Conservation (phyloP, 1,139 yeast genomes). For the Sugiyamaella novakii region DNA sequence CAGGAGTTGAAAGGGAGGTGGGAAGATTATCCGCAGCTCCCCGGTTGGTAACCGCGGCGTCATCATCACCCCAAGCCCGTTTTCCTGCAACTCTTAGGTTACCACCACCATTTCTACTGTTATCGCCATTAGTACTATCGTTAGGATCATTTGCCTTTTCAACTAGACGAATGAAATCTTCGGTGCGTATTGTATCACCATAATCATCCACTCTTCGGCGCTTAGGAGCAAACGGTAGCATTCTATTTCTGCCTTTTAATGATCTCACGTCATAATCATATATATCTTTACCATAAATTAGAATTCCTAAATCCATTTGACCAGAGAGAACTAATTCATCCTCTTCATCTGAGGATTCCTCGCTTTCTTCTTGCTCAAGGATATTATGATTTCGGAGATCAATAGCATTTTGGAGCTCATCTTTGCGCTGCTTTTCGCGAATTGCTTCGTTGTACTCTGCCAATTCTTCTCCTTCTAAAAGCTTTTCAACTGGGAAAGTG, state of each 20-base stretch:
- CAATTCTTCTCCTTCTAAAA: slow-evolving; percentile 44
- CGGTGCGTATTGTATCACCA: slow-evolving; percentile 68
- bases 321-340: slow-evolving; percentile 35
- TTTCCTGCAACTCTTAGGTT: slow-evolving; percentile 44
- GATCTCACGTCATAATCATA: slow-evolving; percentile 66
- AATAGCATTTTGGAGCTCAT: slow-evolving; percentile 55
- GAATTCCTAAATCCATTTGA: slow-evolving; percentile 39
- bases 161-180: slow-evolving; percentile 54
- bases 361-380: slow-evolving; percentile 50
- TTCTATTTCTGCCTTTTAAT: slow-evolving; percentile 63
- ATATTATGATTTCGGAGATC: slow-evolving; percentile 59
- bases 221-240: slow-evolving; percentile 71
- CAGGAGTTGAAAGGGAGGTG: slow-evolving; percentile 50
- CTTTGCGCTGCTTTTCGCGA: slow-evolving; percentile 47
- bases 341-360: slow-evolving; percentile 39
- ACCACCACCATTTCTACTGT: slow-evolving; percentile 24
- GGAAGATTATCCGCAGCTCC: slow-evolving; percentile 40
- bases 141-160: slow-evolving; percentile 26
- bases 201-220: slow-evolving; percentile 77
- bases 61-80: slow-evolving; percentile 40
- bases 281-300: slow-evolving; percentile 44
- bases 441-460: slow-evolving; percentile 36
- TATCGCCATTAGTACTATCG: slow-evolving; percentile 12
- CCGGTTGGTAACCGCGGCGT: background rate
- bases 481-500: slow-evolving; percentile 32